phyloP scores from a whole-genome alignment of 345 rosid genomes.

The Brassica juncea region DNA sequence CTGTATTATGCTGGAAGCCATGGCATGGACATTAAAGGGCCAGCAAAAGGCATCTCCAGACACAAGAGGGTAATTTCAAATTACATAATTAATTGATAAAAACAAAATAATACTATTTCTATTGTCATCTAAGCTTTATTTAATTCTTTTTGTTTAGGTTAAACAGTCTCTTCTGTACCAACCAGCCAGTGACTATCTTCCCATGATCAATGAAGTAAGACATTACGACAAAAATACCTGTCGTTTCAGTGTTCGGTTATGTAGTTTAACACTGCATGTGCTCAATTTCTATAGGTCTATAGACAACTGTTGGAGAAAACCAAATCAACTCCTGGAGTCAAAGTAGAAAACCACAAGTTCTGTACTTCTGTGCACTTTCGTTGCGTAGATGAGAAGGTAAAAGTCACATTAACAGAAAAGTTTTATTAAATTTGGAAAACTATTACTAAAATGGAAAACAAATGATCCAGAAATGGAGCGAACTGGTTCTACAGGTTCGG shows the following conservation, averaged over 20 bases:
- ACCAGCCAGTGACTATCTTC: constrained; percentile 80
- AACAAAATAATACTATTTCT: constrained; percentile 44
- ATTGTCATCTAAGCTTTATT: constrained; percentile 7
- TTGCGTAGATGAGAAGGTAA: constrained; percentile 78
- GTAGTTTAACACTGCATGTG: background rate
- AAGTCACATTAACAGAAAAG: background rate
- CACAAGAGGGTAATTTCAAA: constrained; percentile 49
- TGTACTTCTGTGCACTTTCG: constrained; percentile 90
- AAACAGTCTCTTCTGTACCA: constrained; percentile 60
- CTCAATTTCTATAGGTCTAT: constrained; percentile 47
- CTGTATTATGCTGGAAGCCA: constrained; percentile 99
- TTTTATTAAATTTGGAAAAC: background rate
- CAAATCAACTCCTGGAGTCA: constrained; percentile 65
- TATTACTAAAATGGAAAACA: background rate
- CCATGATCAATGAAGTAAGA: constrained; percentile 80
- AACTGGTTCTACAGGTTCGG: constrained; percentile 61
- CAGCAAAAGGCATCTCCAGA: constrained; percentile 54
- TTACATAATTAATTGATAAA: constrained; percentile 29
- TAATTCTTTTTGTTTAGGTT: constrained; percentile 43
- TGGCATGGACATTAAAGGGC: constrained; percentile 99
- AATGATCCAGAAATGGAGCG: constrained; percentile 69
- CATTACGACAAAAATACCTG: background rate
- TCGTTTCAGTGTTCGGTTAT: background rate
- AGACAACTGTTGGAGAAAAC: constrained; percentile 61
- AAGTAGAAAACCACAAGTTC: constrained; percentile 86